Evolutionary conservation across 192 early-diverging fungal genomes (phyloP), one percentile per base, ranked within the genome.

Genomic region (Chytriomyces hyalinus): DNA sequence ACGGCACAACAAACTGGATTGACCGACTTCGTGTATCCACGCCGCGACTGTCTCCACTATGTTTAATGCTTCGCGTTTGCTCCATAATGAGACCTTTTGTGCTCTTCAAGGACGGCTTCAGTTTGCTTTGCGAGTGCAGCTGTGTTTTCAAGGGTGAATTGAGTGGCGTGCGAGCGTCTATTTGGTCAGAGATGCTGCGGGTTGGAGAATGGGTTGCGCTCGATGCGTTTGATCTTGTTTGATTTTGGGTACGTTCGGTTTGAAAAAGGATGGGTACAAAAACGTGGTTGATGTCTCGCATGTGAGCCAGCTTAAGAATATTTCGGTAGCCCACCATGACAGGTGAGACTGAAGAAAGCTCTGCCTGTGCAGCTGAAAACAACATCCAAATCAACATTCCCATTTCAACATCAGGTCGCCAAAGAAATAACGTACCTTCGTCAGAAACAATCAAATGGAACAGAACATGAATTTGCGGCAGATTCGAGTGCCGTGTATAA

Each of bases 401-500:
- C 13, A 26, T 69, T 49, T 15, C 45, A 69, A 69, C 67, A 50
- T 15, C 66, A 60, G 15, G 4, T 73, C 5, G 67, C 17, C 49
- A 45, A 2, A 65, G 17, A 28, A 53, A 46, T 50, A 26, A 44
- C n/a, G 82, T 74, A 90, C 91, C 80, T 59, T 85, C 81, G 26
- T 84, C 84, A 43, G 83, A 85, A 65, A 92, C 84, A 57, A 94
- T 82, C 57, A 94, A 78, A 64, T 93, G 92, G 77, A 93, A 94
- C 46, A 92, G 88, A 3, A 92, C 85, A 69, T 94, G 92, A 22
- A 88, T 81, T 62, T 89, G 76, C 7, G 92, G 91, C 28, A 94
- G 51, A 73, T 94, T 93, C 22, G 92, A 92, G 78, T 94, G 93
- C 43, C 84, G 73, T 13, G 93, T 93, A 17, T 81, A 57, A 94